phyloP scores from a whole-genome alignment of 495 filamentous ascomycete genomes.

The Acidomyces sp. region DNA sequence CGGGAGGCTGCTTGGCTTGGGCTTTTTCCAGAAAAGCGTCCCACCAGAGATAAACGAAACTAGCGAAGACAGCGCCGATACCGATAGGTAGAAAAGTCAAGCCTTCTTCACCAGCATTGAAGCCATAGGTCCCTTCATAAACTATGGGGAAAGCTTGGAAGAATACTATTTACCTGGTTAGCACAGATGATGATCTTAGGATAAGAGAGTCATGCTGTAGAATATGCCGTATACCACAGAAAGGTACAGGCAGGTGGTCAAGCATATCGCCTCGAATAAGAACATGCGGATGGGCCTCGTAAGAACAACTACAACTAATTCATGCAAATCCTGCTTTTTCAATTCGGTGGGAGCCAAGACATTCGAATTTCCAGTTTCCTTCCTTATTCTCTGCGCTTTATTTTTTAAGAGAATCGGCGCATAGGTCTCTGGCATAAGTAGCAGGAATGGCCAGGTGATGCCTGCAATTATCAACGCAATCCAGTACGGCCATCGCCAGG shows the following conservation, averaged over 20 bases:
- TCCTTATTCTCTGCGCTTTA: conserved; percentile 40
- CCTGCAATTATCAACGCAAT: conserved; percentile 36
- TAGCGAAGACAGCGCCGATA: conserved; percentile 31
- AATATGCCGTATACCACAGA: conserved; percentile 60
- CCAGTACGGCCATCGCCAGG: conserved; percentile 46
- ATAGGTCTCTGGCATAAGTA: conserved; percentile 44
- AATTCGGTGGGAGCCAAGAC: conserved; percentile 34
- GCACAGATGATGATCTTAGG: conserved; percentile 9
- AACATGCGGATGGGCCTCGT: conserved; percentile 43
- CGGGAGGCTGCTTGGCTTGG: conserved; percentile 22
- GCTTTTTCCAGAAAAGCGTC: conserved; percentile 39
- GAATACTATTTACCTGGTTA: conserved; percentile 8
- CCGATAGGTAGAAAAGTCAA: conserved; percentile 31
- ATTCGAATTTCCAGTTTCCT: conserved; percentile 28
- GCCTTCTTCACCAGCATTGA: conserved; percentile 28
- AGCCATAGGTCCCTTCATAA: conserved; percentile 26
- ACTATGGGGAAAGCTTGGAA: conserved; percentile 27
- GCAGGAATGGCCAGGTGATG: conserved; percentile 27
- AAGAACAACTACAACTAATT: conserved; percentile 30
- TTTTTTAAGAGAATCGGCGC: conserved; percentile 44
- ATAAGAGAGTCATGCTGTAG: conserved; percentile 33
- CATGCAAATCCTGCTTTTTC: conserved; percentile 27
- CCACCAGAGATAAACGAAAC: conserved; percentile 40
- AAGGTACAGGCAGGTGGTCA: conserved; percentile 54
- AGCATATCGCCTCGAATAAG: conserved; percentile 48